Evolutionary conservation across 2,329 filamentous ascomycete genomes (phyloP).

Genomic region (Myriosclerotinia curreyana): DNA sequence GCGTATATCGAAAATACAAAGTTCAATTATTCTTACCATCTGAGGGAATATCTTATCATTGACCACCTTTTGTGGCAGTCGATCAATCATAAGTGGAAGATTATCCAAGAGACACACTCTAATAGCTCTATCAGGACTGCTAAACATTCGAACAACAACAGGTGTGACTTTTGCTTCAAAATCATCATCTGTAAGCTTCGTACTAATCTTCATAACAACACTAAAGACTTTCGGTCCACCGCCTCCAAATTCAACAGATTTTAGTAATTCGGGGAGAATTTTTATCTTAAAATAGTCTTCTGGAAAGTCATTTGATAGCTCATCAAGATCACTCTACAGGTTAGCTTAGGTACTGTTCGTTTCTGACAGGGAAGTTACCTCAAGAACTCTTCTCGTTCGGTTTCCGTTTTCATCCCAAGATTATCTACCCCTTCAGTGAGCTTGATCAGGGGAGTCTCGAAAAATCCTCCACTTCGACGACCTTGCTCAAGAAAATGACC

Average conservation of each 20-base stretch:
- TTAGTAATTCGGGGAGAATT: slow-evolving; percentile 89
- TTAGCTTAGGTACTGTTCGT: slow-evolving; percentile 8
- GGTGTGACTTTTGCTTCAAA: slow-evolving; percentile 82
- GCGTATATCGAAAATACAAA: slow-evolving; percentile 25
- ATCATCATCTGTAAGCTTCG: slow-evolving; percentile 84
- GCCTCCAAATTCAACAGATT: slow-evolving; percentile 97
- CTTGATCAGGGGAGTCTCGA: slow-evolving; percentile 88
- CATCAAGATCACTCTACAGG: slow-evolving; percentile 64
- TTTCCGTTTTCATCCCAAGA: slow-evolving; percentile 79
- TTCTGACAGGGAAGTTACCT: slow-evolving; percentile 48
- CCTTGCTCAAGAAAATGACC: slow-evolving; percentile 89
- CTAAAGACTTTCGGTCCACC: slow-evolving; percentile 87
- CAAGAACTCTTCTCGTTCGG: slow-evolving; percentile 81
- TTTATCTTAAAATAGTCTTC: slow-evolving; percentile 99
- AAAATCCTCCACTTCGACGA: slow-evolving; percentile 76
- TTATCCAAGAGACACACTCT: slow-evolving; percentile 89
- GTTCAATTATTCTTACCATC: slow-evolving; percentile 56
- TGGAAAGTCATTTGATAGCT: slow-evolving; percentile 87
- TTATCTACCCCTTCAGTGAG: slow-evolving; percentile 91
- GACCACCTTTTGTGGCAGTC: slow-evolving; percentile 80
- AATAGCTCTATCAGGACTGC: slow-evolving; percentile 86
- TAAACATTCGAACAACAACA: slow-evolving; percentile 81
- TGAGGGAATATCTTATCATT: slow-evolving; percentile 97
- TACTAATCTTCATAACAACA: slow-evolving; percentile 85
- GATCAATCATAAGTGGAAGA: slow-evolving; percentile 86